Evolutionary conservation across 352 stramenopile genomes (phyloP).

Genomic region (Globisporangium cederbergense): DNA sequence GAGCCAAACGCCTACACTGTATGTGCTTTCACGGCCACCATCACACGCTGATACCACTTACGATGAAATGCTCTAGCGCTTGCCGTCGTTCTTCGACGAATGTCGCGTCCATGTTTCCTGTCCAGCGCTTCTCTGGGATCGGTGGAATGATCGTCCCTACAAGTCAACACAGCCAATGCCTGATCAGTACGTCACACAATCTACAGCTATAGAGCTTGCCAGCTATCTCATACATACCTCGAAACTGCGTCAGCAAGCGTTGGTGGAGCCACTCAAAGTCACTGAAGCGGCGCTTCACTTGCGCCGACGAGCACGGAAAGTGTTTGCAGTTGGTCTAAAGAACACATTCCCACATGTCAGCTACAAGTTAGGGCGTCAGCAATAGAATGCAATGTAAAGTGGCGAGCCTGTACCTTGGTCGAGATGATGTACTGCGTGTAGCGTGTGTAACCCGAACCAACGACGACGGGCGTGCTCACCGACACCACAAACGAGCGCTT

Average conservation of each 20-base stretch:
- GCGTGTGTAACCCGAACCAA: conserved; percentile 74
- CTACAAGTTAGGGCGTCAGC: neutral
- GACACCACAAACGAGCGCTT: conserved; percentile 63
- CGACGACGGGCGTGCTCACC: conserved; percentile 77
- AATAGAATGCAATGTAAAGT: neutral
- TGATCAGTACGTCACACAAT: neutral
- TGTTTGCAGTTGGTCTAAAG: conserved; percentile 57
- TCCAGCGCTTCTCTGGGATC: conserved; percentile 86
- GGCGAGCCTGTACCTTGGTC: conserved; percentile 51
- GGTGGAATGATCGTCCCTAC: conserved; percentile 85
- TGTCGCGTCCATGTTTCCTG: conserved; percentile 85
- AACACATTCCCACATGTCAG: neutral
- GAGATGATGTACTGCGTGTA: conserved; percentile 89
- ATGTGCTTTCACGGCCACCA: neutral
- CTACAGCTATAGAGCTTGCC: neutral
- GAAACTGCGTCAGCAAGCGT: conserved; percentile 71
- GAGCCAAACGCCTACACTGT: neutral
- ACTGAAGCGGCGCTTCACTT: conserved; percentile 87
- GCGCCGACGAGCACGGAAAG: conserved; percentile 61
- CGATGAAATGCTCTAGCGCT: conserved; percentile 86
- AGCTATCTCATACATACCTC: conserved; percentile 38
- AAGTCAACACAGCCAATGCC: neutral
- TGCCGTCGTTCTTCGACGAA: conserved; percentile 88
- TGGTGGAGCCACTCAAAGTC: conserved; percentile 90
- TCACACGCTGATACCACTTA: conserved; percentile 19